Evolutionary conservation across 2,329 filamentous ascomycete species (phyloP), one percentile per base, ranked within the genome.

Genomic region (Aspergillus sojae): DNA sequence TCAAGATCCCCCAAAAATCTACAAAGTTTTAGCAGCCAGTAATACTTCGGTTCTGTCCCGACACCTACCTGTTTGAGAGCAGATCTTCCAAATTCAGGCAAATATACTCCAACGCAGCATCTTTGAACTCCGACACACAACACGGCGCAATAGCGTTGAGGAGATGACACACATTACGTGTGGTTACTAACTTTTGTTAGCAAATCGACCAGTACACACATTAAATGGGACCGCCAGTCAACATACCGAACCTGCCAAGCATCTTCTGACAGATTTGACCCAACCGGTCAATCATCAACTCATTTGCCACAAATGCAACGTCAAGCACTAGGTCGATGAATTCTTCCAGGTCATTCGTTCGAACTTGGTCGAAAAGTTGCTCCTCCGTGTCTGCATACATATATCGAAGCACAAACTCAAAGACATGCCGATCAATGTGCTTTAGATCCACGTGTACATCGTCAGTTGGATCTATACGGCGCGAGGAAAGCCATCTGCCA

Each of bases 211-310:
- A 62, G 34, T 30, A n/a, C 62, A 23, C 55, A 45, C 39, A 11
- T 11, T 19, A 9, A 50, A 41, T 39, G 23, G 30, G 30, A 5
- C 10, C 41, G 57, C 1, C 39, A 30, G 23, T 14, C n/a, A 54
- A 78, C 82, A 72, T 76, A 88, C 86, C 88, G 78, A 95, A 96
- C 57, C 87, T 87, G 41, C 93, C 94, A 63, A 98, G 86, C 26
- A 93, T 80, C 63, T 87, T 88, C 75, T 99, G 95, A 75, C 95
- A 98, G 32, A 96, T 88, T 75, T 97, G 92, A 5, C 92, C 93
- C 5, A 99, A 81, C 7, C 94, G 86, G 74, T 97, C 93, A 54
- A 99, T 85, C 94, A 99, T 97, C 62, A 99, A 81, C 77, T 99
- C 94, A 74, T 99, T 95, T 14, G 94, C 93, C 58, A 92, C 90